Evolutionary conservation across 306 rosid genomes (phyloP).

Genomic region (Citrullus mucosospermus): DNA sequence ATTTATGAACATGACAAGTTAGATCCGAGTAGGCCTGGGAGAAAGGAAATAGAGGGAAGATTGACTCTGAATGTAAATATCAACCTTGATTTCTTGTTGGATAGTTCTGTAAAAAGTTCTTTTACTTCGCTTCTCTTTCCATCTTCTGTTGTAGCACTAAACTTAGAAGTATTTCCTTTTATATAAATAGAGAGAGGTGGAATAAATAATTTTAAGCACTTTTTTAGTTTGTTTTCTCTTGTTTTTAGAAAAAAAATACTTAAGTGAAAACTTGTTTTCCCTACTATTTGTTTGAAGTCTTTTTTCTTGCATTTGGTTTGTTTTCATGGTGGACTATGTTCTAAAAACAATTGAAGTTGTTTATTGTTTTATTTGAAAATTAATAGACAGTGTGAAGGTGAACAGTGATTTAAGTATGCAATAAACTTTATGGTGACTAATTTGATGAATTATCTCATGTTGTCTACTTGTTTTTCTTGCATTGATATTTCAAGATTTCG

Average conservation of each 20-base stretch:
- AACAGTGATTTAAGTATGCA: too few relatives aligned
- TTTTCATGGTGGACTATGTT: not conserved
- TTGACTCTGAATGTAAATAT: not conserved
- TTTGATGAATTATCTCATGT: too few relatives aligned
- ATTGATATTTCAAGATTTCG: too few relatives aligned
- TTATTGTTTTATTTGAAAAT: not conserved
- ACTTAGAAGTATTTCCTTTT: not conserved
- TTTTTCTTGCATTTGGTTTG: not conserved
- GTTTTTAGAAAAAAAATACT: not conserved
- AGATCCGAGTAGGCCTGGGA: not conserved
- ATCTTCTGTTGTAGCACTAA: not conserved
- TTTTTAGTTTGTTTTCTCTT: not conserved
- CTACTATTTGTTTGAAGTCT: not conserved
- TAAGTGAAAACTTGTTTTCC: not conserved
- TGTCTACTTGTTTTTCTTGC: too few relatives aligned
- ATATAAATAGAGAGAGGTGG: too few relatives aligned
- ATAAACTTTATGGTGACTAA: too few relatives aligned
- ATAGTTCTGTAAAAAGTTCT: not conserved
- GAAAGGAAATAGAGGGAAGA: not conserved
- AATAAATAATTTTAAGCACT: too few relatives aligned
- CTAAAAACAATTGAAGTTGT: too few relatives aligned
- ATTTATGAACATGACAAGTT: not conserved
- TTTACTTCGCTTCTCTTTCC: not conserved
- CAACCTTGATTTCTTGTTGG: not conserved
- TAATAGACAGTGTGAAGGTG: too few relatives aligned